These are phyloP conservation scores for Candida endomychidarum DNA, from an alignment of 805 yeast species.

Conservation along the genomic window DNA sequence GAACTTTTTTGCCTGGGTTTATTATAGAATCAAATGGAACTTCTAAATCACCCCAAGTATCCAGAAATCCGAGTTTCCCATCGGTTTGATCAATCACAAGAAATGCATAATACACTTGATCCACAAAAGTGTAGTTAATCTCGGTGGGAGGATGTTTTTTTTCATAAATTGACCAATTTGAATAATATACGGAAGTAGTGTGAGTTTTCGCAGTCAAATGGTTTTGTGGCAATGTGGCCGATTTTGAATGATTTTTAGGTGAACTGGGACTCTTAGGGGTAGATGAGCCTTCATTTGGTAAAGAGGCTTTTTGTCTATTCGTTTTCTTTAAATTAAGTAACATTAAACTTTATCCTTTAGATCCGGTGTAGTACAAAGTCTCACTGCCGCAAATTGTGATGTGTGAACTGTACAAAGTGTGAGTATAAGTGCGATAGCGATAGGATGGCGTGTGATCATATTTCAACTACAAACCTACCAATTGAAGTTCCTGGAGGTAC, in stretches of 20 bases:
- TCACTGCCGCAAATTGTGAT: no score
- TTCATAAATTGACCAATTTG: constrained; percentile 47
- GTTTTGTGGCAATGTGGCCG: background rate
- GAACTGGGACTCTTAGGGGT: no score
- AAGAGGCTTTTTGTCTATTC: background rate
- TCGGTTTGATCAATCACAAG: constrained; percentile 53
- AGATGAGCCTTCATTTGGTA: no score
- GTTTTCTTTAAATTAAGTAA: constrained; percentile 1
- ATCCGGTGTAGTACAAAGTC: no score
- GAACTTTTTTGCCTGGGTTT: constrained; percentile 15
- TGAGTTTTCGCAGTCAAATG: constrained; percentile 1
- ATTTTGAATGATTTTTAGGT: no score
- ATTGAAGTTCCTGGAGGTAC: constrained; percentile 9
- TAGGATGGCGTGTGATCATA: constrained; percentile 8
- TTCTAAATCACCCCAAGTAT: constrained; percentile 64
- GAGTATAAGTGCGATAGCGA: background rate
- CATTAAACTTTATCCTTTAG: background rate
- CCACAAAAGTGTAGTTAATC: constrained; percentile 54
- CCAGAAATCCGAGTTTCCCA: constrained; percentile 57
- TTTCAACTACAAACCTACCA: background rate
- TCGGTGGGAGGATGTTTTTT: constrained; percentile 55
- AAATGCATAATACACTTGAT: constrained; percentile 81
- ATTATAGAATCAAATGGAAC: constrained; percentile 29
- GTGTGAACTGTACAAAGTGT: no score
- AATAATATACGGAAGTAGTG: constrained; percentile 46